Conservation (phyloP, 768 basidiomycete species). For the Podaxis pistillaris region DNA sequence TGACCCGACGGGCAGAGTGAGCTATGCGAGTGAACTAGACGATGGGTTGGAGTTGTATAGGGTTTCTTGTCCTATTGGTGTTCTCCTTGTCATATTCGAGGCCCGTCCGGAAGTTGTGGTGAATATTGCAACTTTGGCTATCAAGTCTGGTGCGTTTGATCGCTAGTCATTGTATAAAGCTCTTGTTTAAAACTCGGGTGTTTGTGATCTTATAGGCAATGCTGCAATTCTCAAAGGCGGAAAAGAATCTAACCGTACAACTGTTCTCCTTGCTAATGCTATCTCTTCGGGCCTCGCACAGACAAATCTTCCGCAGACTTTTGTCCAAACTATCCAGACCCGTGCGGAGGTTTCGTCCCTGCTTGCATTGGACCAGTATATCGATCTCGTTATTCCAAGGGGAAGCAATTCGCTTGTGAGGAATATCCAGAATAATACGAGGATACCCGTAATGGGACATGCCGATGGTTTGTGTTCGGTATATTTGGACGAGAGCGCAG, state of each 20-base stretch:
- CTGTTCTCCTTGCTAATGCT: slow-evolving; percentile 70
- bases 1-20: slow-evolving; percentile 83
- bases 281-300: slow-evolving; percentile 76
- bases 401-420: slow-evolving; percentile 90
- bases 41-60: slow-evolving; percentile 87
- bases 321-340: slow-evolving; percentile 91
- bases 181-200: background rate
- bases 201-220: slow-evolving; percentile 60
- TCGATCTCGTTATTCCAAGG: slow-evolving; percentile 95
- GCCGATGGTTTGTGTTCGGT: slow-evolving; percentile 94
- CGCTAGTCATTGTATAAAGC: background rate
- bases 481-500: slow-evolving; percentile 83
- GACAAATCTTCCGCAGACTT: slow-evolving; percentile 72
- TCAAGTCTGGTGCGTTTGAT: slow-evolving; percentile 80
- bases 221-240: slow-evolving; percentile 97
- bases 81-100: slow-evolving; percentile 95
- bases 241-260: slow-evolving; percentile 87
- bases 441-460: slow-evolving; percentile 98
- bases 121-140: slow-evolving; percentile 93
- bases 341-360: slow-evolving; percentile 88
- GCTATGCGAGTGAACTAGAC: slow-evolving; percentile 89
- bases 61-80: slow-evolving; percentile 95
- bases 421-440: slow-evolving; percentile 84
- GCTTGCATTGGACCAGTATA: slow-evolving; percentile 84
- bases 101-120: slow-evolving; percentile 97